Percentiles rank a stretch among this genome's conserved stretches.
Evolutionary conservation across 768 basidiomycete genomes (phyloP).

Genomic region (Dioszegia crocea): DNA sequence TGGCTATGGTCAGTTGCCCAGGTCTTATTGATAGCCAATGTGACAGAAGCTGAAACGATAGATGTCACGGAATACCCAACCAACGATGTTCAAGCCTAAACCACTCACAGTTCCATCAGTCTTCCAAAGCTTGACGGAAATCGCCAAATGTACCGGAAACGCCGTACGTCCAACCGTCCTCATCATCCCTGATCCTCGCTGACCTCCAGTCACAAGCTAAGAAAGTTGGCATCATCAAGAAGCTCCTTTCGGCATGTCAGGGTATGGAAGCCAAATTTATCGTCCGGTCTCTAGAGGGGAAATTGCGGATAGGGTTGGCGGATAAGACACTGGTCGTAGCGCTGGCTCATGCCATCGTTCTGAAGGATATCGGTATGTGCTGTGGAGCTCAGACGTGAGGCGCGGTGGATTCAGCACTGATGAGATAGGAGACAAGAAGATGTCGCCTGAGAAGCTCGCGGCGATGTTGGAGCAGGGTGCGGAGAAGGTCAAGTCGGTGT

Average conservation of each 20-base stretch:
- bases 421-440: slow-evolving; percentile 63
- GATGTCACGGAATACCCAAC: slow-evolving; percentile 87
- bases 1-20: slow-evolving; percentile 71
- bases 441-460: slow-evolving; percentile 68
- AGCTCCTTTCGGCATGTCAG: slow-evolving; percentile 85
- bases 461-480: slow-evolving; percentile 70
- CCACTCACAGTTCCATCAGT: slow-evolving; percentile 81
- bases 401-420: not conserved
- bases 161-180: slow-evolving; percentile 56
- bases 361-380: slow-evolving; percentile 64
- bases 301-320: slow-evolving; percentile 92
- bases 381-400: slow-evolving; percentile 51
- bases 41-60: slow-evolving; percentile 44
- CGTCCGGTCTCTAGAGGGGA: slow-evolving; percentile 90
- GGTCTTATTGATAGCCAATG: not conserved
- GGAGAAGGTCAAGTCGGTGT: slow-evolving; percentile 78
- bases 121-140: slow-evolving; percentile 83
- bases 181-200: not conserved
- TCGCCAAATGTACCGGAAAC: slow-evolving; percentile 78
- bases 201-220: slow-evolving; percentile 75
- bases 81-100: slow-evolving; percentile 90
- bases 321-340: slow-evolving; percentile 92
- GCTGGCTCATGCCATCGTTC: slow-evolving; percentile 82
- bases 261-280: slow-evolving; percentile 94
- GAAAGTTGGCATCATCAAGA: slow-evolving; percentile 92